Conservation (phyloP, 441 rosid species). For the Syzygium syzygioides region DNA sequence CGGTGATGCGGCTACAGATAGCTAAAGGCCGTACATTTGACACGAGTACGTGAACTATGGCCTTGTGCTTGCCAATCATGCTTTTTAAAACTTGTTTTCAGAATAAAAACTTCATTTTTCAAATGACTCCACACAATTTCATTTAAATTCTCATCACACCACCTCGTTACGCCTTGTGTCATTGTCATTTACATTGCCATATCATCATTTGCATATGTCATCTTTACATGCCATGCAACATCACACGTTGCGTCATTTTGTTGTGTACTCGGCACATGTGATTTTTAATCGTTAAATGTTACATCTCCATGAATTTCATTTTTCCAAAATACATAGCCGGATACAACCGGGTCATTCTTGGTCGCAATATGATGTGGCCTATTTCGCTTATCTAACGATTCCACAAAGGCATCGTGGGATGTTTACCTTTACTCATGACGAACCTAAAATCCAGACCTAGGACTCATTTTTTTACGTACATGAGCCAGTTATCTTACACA, state of each 20-base stretch:
- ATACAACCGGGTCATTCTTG: not conserved
- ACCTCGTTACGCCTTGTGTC: not conserved
- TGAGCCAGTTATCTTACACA: not conserved
- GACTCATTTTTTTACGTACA: not conserved
- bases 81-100: not conserved
- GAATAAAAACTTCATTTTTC: not conserved
- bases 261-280: not conserved
- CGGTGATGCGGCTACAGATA: not conserved
- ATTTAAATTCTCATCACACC: not conserved
- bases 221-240: not conserved
- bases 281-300: not conserved
- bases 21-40: not conserved
- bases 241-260: not conserved
- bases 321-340: too few species aligned
- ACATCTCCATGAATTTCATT: not conserved
- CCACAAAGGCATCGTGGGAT: not conserved
- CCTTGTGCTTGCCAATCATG: not conserved
- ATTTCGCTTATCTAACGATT: not conserved
- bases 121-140: not conserved
- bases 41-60: not conserved
- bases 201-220: not conserved
- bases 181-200: not conserved
- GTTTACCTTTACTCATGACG: not conserved
- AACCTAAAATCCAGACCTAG: not conserved
- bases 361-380: not conserved